Evolutionary conservation across 1,284 basidiomycete genomes (phyloP), one percentile per base, ranked within the genome.

Genomic region (Ganoderma resinaceum): DNA sequence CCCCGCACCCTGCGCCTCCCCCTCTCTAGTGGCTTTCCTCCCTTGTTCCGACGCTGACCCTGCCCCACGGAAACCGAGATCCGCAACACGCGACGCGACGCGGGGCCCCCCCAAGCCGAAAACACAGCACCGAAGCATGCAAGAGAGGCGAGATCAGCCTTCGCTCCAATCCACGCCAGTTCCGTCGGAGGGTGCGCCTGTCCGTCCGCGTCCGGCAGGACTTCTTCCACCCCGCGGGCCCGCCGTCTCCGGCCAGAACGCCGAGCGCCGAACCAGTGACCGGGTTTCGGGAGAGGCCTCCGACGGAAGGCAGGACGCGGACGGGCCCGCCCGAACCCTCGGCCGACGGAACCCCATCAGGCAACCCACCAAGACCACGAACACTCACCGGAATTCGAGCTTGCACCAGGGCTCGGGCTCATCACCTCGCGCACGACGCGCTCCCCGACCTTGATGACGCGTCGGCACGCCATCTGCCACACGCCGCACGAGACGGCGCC

Each of bases 381-480:
- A 49, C 43, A 68, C 72, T 69, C 73, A 73, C 70, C 63, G 42
- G 59, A 58, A n/a, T 29, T 31, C 33, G 46, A 26, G 29, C 60
- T 62, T 61, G 46, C 7, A 16, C 42, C 33, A n/a, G 65, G 29
- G 33, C 49, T 61, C 18, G 65, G 65, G 14, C 73, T 58, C 55
- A 73, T 64, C 35, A 88, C 70, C 61, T 92, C 91, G 76, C 87
- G 90, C 69, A 91, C 88, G 11, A 91, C 84, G 42, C 88, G 85
- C 78, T 94, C 93, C 49, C 87, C 84, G 9, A 91, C 84, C 70
- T 87, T 85, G 70, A 97, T 85, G 23, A 95, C 92, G 63, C 94
- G 85, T 74, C 88, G 89, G 81, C 95, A 96, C 7, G 94, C 92
- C 87, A 96, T 94, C 74, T 95, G 92, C 95, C 96, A 98, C 42